Percentiles rank a stretch among this genome's conserved stretches.
phyloP scores from a whole-genome alignment of 805 yeast species.

The Candida manassasensis region DNA sequence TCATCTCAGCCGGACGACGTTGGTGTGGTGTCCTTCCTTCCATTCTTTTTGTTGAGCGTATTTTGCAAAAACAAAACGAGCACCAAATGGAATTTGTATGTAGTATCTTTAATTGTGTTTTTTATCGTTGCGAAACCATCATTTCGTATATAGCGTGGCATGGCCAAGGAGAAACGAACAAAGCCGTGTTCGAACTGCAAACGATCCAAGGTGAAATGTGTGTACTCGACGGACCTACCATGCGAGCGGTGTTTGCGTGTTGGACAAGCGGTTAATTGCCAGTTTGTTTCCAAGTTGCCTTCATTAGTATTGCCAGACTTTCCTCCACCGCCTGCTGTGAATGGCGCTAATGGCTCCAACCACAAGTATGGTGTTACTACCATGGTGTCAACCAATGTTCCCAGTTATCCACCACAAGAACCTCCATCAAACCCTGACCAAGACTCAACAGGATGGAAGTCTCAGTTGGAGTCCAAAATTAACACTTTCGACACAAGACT shows the following conservation, averaged over 20 bases:
- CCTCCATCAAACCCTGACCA: not conserved
- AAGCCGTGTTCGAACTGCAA: slow-evolving; percentile 66
- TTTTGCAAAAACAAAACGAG: no score
- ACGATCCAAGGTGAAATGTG: slow-evolving; percentile 58
- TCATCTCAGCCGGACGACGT: no score
- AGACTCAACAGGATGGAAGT: slow-evolving; percentile 27
- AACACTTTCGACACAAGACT: slow-evolving; percentile 34
- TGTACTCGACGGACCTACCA: slow-evolving; percentile 42
- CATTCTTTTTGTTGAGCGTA: no score
- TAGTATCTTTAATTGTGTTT: no score
- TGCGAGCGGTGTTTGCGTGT: slow-evolving; percentile 55
- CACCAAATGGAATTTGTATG: no score
- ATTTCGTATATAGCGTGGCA: no score
- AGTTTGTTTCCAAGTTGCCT: slow-evolving; percentile 53
- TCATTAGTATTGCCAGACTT: slow-evolving; percentile 27
- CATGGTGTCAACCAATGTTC: no score
- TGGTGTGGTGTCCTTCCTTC: no score
- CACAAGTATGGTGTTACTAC: no score
- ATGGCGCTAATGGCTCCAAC: not conserved
- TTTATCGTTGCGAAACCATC: no score
- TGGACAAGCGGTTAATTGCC: slow-evolving; percentile 45
- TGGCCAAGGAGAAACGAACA: slow-evolving; percentile 38
- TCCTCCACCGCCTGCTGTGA: slow-evolving; percentile 2
- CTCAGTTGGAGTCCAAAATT: slow-evolving; percentile 31
- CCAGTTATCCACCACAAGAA: not conserved